Evolutionary conservation across 225 moss, liverwort and hornwort species (phyloP).

Genomic region (Polytrichum formosum): DNA sequence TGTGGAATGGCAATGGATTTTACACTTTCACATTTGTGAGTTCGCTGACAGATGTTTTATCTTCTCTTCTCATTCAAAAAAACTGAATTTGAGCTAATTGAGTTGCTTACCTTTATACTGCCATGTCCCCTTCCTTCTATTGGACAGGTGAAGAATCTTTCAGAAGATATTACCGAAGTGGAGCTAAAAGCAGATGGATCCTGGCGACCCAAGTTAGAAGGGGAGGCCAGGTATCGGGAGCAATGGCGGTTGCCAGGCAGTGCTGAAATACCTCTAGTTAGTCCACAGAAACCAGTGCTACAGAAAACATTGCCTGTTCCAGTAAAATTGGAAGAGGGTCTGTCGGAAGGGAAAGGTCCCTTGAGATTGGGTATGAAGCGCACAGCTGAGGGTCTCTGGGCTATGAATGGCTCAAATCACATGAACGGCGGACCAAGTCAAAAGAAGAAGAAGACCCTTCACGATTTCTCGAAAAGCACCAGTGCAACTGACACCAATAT

Average conservation of each 20-base stretch:
- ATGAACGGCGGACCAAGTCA: constrained; percentile 86
- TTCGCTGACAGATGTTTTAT: too few relatives aligned
- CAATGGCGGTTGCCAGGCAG: constrained; percentile 78
- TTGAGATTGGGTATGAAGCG: constrained; percentile 55
- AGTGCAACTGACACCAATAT: constrained; percentile 95
- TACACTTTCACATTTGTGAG: too few relatives aligned
- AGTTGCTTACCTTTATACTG: too few relatives aligned
- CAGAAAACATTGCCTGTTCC: constrained; percentile 10
- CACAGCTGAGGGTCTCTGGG: constrained; percentile 69
- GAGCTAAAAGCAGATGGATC: constrained; percentile 62
- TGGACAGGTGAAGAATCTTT: constrained; percentile 44
- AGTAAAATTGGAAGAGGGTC: constrained; percentile 88
- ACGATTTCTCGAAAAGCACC: constrained; percentile 64
- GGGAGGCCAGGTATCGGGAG: constrained; percentile 50
- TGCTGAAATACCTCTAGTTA: constrained; percentile 8
- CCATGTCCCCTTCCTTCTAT: too few relatives aligned
- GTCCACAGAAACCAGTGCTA: neutral
- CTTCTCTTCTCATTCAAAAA: too few relatives aligned
- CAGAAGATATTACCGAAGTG: constrained; percentile 61
- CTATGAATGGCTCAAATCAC: constrained; percentile 70
- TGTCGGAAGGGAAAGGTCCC: constrained; percentile 71
- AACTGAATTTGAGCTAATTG: too few relatives aligned
- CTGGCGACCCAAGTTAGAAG: constrained; percentile 61
- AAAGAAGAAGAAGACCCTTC: constrained; percentile 35
- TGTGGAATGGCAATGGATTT: too few relatives aligned